These are phyloP conservation scores for Wickerhamomyces sydowiorum DNA, from an alignment of 805 yeast genomes.

Conservation along the genomic window DNA sequence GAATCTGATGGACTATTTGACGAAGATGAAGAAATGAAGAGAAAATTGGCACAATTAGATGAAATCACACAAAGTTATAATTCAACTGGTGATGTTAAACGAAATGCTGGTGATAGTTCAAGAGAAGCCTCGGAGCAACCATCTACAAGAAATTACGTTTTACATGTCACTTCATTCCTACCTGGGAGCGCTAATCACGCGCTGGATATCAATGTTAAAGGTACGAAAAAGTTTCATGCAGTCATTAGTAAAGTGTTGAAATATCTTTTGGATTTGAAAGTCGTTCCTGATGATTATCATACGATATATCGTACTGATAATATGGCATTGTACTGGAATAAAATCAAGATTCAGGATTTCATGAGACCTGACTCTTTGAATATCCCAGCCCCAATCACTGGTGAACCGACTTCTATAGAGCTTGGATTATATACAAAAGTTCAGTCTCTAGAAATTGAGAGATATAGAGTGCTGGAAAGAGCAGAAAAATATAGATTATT, in stretches of 20 bases:
- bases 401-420: slow-evolving; percentile 8
- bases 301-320: slow-evolving; percentile 7
- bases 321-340: slow-evolving; percentile 18
- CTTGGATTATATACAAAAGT: slow-evolving; percentile 15
- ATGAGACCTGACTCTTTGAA: slow-evolving; percentile 20
- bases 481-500: slow-evolving; percentile 19
- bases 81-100: neutral
- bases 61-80: neutral
- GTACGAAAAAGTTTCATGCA: slow-evolving; percentile 12
- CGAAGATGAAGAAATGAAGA: slow-evolving; percentile 1
- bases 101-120: neutral
- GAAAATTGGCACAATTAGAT: slow-evolving; percentile 1
- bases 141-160: slow-evolving; percentile 4
- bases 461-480: slow-evolving; percentile 9
- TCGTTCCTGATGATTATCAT: neutral
- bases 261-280: slow-evolving; percentile 3
- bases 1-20: slow-evolving; percentile 1
- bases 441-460: slow-evolving; percentile 9
- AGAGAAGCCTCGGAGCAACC: neutral
- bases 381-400: slow-evolving; percentile 7
- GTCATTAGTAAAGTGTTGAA: slow-evolving; percentile 10
- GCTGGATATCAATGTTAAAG: slow-evolving; percentile 11
- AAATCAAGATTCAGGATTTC: slow-evolving; percentile 13
- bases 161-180: slow-evolving; percentile 13
- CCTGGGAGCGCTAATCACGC: slow-evolving; percentile 13